Conservation (phyloP, 306 rosid species). For the Oemleria cerasiformis region DNA sequence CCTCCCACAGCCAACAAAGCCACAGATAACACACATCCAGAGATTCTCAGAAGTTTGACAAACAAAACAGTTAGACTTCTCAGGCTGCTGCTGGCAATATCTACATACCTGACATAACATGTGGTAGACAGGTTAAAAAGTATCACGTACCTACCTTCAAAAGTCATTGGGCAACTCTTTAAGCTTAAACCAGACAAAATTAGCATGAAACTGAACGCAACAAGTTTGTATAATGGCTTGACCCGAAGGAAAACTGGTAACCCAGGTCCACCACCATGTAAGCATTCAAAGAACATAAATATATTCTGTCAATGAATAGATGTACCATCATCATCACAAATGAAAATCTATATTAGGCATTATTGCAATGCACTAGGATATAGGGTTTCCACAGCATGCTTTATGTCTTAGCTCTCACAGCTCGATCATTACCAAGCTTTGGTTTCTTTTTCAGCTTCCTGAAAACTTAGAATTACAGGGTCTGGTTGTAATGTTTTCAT, state of each 20-base stretch:
- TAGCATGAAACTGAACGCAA: not conserved
- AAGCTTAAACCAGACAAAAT: not conserved
- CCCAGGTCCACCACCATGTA: not conserved
- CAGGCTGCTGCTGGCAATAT: constrained; percentile 95
- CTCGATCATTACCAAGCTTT: not conserved
- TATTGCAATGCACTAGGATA: not conserved
- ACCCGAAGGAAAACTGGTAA: constrained; percentile 4
- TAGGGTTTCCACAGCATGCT: not conserved
- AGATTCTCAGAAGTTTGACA: constrained; percentile 95
- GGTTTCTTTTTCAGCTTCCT: not conserved
- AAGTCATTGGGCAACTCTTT: not conserved
- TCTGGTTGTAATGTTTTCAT: not conserved
- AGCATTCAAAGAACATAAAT: not conserved
- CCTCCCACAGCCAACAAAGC: constrained; percentile 98
- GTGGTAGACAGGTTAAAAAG: not conserved
- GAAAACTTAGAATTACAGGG: not conserved
- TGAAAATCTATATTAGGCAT: not conserved
- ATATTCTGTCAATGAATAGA: not conserved
- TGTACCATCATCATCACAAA: not conserved
- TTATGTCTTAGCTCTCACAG: not conserved
- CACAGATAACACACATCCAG: constrained; percentile 96
- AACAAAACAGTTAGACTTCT: constrained; percentile 76
- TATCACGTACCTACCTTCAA: not conserved
- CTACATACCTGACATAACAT: constrained; percentile 70
- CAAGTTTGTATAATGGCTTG: not conserved